Percentiles rank a stretch among this genome's conserved stretches.
Conservation (phyloP, 352 stramenopile species). For the Blastocystis sp. region DNA sequence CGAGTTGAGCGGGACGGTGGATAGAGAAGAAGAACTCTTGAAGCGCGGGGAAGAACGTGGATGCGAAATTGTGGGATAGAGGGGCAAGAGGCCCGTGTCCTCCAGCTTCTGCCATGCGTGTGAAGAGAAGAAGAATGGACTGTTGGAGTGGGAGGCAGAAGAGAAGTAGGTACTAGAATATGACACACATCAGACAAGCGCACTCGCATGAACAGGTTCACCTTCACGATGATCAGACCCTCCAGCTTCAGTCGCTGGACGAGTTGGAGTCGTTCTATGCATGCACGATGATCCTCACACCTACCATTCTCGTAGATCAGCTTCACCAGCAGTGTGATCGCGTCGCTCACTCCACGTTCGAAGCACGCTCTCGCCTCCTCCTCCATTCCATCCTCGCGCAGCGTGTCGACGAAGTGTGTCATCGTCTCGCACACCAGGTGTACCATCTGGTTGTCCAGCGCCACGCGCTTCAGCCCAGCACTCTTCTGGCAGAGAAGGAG, state of each 20-base stretch:
- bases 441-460: too few relatives aligned
- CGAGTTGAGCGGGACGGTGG: not conserved
- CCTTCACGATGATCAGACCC: not conserved
- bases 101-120: not conserved
- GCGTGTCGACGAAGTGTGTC: not conserved
- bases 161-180: not conserved
- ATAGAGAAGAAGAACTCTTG: not conserved
- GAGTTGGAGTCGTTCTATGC: too few relatives aligned
- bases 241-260: not conserved
- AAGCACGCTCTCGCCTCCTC: not conserved
- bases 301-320: not conserved
- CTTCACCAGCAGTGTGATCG: not conserved
- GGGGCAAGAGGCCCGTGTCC: not conserved
- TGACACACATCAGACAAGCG: too few relatives aligned
- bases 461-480: too few relatives aligned
- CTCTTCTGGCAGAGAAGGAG: too few relatives aligned
- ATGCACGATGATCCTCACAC: too few relatives aligned
- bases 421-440: too few relatives aligned
- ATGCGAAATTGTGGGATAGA: not conserved
- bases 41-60: not conserved
- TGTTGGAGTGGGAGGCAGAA: not conserved
- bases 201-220: not conserved
- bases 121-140: not conserved
- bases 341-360: not conserved
- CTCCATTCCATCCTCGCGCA: not conserved